Conservation (phyloP, 2,329 filamentous ascomycete genomes). For the Phyllachora maydis region DNA sequence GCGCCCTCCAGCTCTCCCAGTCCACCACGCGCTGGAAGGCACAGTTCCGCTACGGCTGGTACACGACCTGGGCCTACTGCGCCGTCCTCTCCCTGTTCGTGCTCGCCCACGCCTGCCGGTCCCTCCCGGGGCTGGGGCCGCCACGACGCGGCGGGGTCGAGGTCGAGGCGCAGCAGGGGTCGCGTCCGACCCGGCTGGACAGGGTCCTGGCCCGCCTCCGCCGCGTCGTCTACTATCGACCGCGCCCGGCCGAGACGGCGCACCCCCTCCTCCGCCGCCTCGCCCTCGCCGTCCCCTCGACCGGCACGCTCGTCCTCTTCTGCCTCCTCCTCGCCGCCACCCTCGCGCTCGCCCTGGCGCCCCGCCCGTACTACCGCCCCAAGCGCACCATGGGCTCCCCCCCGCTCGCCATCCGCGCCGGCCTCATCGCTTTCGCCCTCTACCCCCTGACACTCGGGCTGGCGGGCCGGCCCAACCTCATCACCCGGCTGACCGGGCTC, state of each 20-base stretch:
- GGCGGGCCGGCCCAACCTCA: conserved; percentile 32
- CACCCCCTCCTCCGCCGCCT: too few relatives aligned
- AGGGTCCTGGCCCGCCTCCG: not conserved
- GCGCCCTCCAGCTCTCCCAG: conserved; percentile 2
- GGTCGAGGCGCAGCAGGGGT: not conserved
- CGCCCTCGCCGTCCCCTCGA: not conserved
- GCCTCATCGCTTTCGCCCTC: conserved; percentile 46
- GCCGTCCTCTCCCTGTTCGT: not conserved
- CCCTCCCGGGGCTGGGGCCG: not conserved
- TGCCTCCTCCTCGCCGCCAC: not conserved
- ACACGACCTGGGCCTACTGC: conserved; percentile 2
- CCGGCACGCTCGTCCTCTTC: not conserved
- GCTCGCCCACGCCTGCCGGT: not conserved
- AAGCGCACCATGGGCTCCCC: conserved; percentile 36
- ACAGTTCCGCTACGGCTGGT: conserved; percentile 3
- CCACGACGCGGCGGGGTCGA: too few relatives aligned
- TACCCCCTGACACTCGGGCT: not conserved
- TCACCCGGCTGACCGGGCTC: conserved; percentile 42
- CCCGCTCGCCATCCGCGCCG: conserved; percentile 39
- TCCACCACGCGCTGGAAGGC: conserved; percentile 1
- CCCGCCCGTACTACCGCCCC: not conserved
- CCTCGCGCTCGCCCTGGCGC: not conserved
- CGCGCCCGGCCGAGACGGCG: not conserved
- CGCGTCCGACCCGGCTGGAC: not conserved
- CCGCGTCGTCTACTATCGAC: not conserved